Conservation (phyloP, 2,329 filamentous ascomycete genomes). For the Davidsoniella virescens region DNA sequence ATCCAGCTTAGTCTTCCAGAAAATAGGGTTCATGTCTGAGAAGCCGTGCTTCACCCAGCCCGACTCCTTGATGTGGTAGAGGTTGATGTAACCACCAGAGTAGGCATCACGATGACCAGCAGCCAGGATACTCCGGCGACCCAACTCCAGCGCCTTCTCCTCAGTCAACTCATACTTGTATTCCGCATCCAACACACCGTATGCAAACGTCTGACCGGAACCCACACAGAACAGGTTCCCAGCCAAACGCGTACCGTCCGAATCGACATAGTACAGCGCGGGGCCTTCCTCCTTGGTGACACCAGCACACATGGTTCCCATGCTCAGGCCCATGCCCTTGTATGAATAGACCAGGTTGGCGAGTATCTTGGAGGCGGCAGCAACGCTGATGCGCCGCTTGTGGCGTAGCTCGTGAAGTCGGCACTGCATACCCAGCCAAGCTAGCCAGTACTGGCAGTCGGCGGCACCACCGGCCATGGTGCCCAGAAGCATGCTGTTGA, state of each 20-base stretch:
- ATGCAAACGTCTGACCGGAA: conserved; percentile 95
- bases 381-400: conserved; percentile 96
- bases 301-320: conserved; percentile 99
- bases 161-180: conserved; percentile 79
- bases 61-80: conserved; percentile 98
- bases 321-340: conserved; percentile 96
- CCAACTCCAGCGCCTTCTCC: conserved; percentile 81
- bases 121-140: conserved; percentile 80
- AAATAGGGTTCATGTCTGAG: conserved; percentile 94
- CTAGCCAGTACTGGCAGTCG: conserved; percentile 99
- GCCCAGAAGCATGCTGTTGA: conserved; percentile 82
- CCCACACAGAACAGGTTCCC: conserved; percentile 98
- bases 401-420: conserved; percentile 97
- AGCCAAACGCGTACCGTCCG: conserved; percentile 77
- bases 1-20: conserved; percentile 98
- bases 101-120: conserved; percentile 97
- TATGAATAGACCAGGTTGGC: conserved; percentile 96
- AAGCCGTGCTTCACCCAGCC: conserved; percentile 99
- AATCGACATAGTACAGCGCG: conserved; percentile 97
- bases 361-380: conserved; percentile 93
- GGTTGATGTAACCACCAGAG: conserved; percentile 95
- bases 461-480: conserved; percentile 98
- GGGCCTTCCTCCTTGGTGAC: conserved; percentile 92
- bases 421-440: conserved; percentile 97
- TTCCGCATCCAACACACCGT: conserved; percentile 91